Base-by-base conservation (phyloP, 1,284 basidiomycete genomes). In the Coniferiporia weirii region DNA sequence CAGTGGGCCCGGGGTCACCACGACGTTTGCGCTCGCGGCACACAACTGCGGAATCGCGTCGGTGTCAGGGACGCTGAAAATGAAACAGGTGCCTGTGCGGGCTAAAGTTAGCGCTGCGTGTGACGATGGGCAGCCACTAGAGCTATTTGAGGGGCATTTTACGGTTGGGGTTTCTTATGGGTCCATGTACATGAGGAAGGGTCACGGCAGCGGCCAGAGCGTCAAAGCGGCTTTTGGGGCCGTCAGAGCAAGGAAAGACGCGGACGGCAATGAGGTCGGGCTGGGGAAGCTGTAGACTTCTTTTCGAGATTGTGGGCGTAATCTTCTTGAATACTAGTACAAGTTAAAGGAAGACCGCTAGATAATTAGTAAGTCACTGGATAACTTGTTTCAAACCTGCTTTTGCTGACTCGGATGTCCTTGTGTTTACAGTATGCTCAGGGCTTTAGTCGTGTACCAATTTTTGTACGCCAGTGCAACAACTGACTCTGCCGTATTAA, bases 141-240 rank as follows among this genome's bases (percentile, higher is more conserved):
- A 52, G 50, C 32, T 52, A 19, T 52, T 34, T 12, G 50, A 52
- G 35, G 50, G 50, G 17, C n/a, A n/a, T 15, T 32, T 52, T 19
- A 13, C 50, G 17, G 27, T 52, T 19, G 17, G 2, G 1, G 50
- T 52, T 12, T 52, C 50, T 17, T 52, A 52, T 32, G 35, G 50
- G 2, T 32, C 32, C 15, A 4, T 52, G 12, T 52, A 52, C 17
- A 35, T 5, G 19, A 69, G 71, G 55, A 72, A 67, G 38, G 71
- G 71, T 6, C 71, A 71, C 35, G 72, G 72, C 2, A 54, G 8
- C 27, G 73, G 73, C 13, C 64, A 67, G 17, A 67, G 56, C 36
- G 59, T 67, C 52, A 67, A 66, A 44, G 68, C 70, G 38, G 66
- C 69, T 0, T 75, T 76, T 55, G 76, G 74, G 75, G 74, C 67